Evolutionary conservation across 2,329 filamentous ascomycete species (phyloP).

Genomic region (Trichoderma endophyticum): DNA sequence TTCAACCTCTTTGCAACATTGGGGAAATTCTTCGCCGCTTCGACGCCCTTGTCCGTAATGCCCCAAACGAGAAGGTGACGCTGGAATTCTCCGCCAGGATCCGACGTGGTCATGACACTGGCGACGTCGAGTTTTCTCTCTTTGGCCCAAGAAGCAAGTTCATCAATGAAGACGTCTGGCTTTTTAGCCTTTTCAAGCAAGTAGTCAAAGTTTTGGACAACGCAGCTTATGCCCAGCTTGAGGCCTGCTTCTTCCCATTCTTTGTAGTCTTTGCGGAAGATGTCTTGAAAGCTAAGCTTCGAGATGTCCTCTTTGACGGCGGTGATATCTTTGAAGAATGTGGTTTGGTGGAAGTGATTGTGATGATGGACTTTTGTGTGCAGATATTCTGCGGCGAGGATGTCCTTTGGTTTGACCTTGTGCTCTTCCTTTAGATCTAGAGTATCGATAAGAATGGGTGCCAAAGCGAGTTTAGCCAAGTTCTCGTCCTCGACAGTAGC

Average conservation of each 20-base stretch:
- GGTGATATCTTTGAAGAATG: constrained; percentile 59
- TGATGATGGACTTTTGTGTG: constrained; percentile 44
- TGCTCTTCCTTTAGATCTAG: constrained; percentile 57
- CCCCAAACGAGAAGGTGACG: constrained; percentile 69
- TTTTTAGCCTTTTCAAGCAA: constrained; percentile 53
- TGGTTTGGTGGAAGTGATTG: constrained; percentile 47
- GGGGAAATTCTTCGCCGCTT: constrained; percentile 55
- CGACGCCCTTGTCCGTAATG: constrained; percentile 45
- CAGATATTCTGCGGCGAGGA: constrained; percentile 55
- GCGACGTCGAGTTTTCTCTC: constrained; percentile 60
- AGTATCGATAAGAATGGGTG: constrained; percentile 72
- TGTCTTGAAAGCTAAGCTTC: constrained; percentile 58
- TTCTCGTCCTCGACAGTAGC: constrained; percentile 47
- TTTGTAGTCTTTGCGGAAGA: constrained; percentile 82
- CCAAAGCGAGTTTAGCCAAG: constrained; percentile 65
- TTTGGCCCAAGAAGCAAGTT: constrained; percentile 51
- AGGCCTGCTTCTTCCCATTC: constrained; percentile 61
- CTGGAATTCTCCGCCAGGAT: constrained; percentile 52
- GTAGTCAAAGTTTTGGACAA: constrained; percentile 61
- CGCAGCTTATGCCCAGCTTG: constrained; percentile 63
- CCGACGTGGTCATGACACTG: constrained; percentile 67
- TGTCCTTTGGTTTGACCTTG: constrained; percentile 65
- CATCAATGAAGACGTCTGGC: constrained; percentile 44
- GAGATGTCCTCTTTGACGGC: constrained; percentile 67
- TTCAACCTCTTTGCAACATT: constrained; percentile 48